phyloP scores from a whole-genome alignment of 495 filamentous ascomycete genomes.

The Oidiodendron maius region DNA sequence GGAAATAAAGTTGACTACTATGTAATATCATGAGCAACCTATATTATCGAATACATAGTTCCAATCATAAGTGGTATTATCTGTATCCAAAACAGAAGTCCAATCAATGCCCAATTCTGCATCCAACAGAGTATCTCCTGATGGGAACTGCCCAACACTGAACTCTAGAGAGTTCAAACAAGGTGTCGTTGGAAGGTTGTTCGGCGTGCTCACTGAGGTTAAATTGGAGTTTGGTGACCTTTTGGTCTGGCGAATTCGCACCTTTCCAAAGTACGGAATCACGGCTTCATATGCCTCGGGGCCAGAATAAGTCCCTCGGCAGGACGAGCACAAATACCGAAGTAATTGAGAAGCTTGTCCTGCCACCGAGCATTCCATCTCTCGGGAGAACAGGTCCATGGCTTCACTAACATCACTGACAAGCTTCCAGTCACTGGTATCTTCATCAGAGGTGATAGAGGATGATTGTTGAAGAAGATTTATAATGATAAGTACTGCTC shows the following conservation, averaged over 20 bases:
- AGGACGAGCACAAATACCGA: constrained; percentile 26
- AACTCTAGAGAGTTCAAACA: constrained; percentile 1
- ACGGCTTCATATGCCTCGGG: constrained; percentile 28
- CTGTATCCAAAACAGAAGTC: constrained; percentile 8
- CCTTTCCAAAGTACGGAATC: constrained; percentile 40
- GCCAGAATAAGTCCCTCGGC: background rate
- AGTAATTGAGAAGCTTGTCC: constrained; percentile 40
- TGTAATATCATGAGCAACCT: too few species aligned
- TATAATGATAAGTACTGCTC: constrained; percentile 42
- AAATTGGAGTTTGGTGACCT: background rate
- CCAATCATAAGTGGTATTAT: too few species aligned
- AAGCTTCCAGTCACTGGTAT: constrained; percentile 38
- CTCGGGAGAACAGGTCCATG: constrained; percentile 31
- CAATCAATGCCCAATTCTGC: constrained; percentile 12
- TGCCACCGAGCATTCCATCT: constrained; percentile 42
- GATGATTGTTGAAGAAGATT: constrained; percentile 31
- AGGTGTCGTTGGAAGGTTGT: background rate
- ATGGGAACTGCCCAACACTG: constrained; percentile 5
- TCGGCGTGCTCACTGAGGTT: background rate
- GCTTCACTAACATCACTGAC: constrained; percentile 35
- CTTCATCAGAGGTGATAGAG: constrained; percentile 23
- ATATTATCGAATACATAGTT: too few species aligned
- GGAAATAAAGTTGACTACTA: too few species aligned
- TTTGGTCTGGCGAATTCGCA: constrained; percentile 4
- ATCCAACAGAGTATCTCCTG: constrained; percentile 5